Conservation (phyloP, 2,329 filamentous ascomycete species). For the Aphanocladium album region DNA sequence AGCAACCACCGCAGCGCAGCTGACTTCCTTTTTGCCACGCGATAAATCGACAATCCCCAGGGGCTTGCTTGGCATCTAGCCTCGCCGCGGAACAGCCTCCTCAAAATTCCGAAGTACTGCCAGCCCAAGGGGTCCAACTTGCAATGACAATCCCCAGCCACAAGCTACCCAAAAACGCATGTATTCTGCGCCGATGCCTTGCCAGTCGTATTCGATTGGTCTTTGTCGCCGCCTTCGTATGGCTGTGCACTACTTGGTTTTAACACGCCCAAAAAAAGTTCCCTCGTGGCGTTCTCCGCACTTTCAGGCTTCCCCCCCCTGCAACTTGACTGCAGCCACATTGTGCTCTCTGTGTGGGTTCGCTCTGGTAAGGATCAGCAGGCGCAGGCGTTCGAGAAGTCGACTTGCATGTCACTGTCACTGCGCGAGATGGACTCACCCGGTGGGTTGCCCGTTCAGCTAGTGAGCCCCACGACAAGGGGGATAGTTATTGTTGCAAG, state of each 20-base stretch:
- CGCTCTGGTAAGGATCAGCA: neutral
- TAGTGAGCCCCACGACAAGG: neutral
- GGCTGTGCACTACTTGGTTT: neutral
- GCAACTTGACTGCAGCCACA: slow-evolving; percentile 7
- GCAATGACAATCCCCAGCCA: neutral
- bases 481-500: neutral
- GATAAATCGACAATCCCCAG: neutral
- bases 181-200: neutral
- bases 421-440: neutral
- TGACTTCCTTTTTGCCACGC: neutral
- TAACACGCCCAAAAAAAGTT: neutral
- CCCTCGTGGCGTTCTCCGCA: slow-evolving; percentile 9
- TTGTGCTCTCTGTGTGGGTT: neutral
- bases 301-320: neutral
- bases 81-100: neutral
- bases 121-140: neutral
- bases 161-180: neutral
- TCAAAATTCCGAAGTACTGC: neutral
- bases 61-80: neutral
- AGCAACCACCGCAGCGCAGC: neutral
- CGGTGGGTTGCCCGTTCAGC: neutral
- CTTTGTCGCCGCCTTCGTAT: neutral
- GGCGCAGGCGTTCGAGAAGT: neutral
- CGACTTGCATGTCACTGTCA: neutral
- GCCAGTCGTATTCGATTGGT: neutral